These are phyloP conservation scores for Elsinoe australis DNA, from an alignment of 2,329 filamentous ascomycete genomes.

Conservation along the genomic window DNA sequence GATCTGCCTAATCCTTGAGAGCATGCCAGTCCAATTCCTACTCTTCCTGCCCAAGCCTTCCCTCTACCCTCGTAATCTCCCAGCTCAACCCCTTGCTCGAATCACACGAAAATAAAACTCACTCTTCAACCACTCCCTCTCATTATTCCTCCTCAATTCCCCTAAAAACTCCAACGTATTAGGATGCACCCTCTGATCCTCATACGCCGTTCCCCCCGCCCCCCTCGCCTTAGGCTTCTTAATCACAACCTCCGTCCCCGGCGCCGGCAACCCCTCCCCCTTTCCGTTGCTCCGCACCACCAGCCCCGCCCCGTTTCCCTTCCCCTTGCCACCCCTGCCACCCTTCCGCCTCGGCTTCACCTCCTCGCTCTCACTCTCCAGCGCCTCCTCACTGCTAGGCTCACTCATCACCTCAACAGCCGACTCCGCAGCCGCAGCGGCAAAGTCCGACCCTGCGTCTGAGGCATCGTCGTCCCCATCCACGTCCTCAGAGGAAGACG, in stretches of 20 bases:
- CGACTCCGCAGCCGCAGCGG: background rate
- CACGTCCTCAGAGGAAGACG: background rate
- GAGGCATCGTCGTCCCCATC: constrained; percentile 6
- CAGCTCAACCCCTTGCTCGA: background rate
- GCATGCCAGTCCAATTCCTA: background rate
- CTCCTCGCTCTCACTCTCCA: background rate
- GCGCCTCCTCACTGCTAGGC: background rate
- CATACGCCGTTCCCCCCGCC: constrained; percentile 51
- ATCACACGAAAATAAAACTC: constrained; percentile 24
- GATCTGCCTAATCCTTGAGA: background rate
- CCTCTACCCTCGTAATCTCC: background rate
- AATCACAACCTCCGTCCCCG: constrained; percentile 54
- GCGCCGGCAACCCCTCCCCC: constrained; percentile 47
- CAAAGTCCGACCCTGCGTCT: background rate
- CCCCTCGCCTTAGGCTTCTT: constrained; percentile 56
- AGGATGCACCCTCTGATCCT: constrained; percentile 52
- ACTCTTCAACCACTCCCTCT: constrained; percentile 58
- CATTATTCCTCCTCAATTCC: constrained; percentile 54
- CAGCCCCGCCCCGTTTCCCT: constrained; percentile 1
- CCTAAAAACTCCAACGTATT: constrained; percentile 56
- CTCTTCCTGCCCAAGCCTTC: background rate
- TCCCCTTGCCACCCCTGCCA: background rate
- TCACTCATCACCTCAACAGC: background rate
- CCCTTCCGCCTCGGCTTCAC: background rate
- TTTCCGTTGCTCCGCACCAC: too few species aligned